These are phyloP conservation scores for Stagonosporopsis vannaccii DNA, from an alignment of 2,329 filamentous ascomycete genomes.

Conservation along the genomic window DNA sequence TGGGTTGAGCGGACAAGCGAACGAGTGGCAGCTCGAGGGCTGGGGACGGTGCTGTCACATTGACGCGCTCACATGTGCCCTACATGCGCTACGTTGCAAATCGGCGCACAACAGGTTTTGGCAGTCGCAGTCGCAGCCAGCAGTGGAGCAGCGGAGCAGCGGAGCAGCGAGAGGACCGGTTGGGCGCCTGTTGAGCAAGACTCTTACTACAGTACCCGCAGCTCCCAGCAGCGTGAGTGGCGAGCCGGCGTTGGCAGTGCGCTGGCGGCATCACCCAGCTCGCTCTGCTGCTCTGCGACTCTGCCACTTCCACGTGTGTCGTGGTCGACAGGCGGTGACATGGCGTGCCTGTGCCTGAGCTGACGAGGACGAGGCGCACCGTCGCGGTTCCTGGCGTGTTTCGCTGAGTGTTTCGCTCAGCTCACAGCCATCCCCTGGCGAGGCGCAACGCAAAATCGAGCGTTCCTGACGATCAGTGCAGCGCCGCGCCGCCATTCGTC, in stretches of 20 bases:
- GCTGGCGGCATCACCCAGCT: conserved; percentile 7
- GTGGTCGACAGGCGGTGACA: conserved; percentile 5
- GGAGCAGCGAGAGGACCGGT: conserved; percentile 26
- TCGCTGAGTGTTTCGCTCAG: conserved; percentile 29
- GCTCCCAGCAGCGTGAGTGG: conserved; percentile 19
- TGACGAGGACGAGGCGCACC: conserved; percentile 28
- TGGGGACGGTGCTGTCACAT: conserved; percentile 27
- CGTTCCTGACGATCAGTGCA: conserved; percentile 43
- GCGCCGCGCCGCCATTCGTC: conserved; percentile 31
- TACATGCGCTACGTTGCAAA: conserved; percentile 26
- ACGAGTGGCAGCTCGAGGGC: conserved; percentile 23
- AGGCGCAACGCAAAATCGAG: conserved; percentile 20
- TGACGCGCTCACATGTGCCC: conserved; percentile 27
- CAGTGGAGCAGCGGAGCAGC: background rate
- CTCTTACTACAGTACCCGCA: conserved; percentile 19
- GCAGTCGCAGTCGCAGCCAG: conserved; percentile 28
- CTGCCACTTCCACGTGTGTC: conserved; percentile 24
- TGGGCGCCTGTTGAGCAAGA: conserved; percentile 21
- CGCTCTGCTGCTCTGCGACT: conserved; percentile 9
- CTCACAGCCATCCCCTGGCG: conserved; percentile 28
- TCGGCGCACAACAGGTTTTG: conserved; percentile 32
- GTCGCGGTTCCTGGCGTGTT: conserved; percentile 23
- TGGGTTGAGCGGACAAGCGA: conserved; percentile 19
- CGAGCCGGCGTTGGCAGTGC: conserved; percentile 5
- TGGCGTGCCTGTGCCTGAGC: conserved; percentile 8